Evolutionary conservation across 306 rosid genomes (phyloP).

Genomic region (Amphicarpaea edgeworthii): DNA sequence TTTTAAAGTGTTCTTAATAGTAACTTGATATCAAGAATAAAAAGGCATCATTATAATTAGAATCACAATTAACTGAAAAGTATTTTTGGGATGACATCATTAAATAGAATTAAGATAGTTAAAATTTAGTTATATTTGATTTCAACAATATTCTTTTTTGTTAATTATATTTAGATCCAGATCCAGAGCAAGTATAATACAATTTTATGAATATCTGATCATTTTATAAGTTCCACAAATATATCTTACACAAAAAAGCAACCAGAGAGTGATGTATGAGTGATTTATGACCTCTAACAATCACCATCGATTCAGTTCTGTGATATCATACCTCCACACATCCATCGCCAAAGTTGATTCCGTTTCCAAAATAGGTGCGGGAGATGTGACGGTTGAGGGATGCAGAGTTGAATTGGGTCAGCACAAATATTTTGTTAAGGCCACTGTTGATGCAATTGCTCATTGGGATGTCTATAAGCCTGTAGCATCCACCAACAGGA

Average conservation of each 20-base stretch:
- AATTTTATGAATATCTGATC: constrained; percentile 13
- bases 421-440: constrained; percentile 77
- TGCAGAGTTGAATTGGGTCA: constrained; percentile 90
- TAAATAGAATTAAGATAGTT: no score
- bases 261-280: constrained; percentile 17
- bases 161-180: no score
- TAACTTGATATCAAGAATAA: no score
- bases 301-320: background rate
- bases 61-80: no score
- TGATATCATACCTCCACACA: constrained; percentile 82
- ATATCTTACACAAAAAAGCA: constrained; percentile 5
- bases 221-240: background rate
- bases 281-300: background rate
- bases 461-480: constrained; percentile 92
- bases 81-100: no score
- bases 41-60: no score
- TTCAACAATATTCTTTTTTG: no score
- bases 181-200: background rate
- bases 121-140: no score
- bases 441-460: constrained; percentile 98
- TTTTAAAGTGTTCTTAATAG: no score
- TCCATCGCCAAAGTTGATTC: constrained; percentile 92
- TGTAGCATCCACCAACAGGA: constrained; percentile 96
- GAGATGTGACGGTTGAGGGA: constrained; percentile 95
- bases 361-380: constrained; percentile 85